Base-by-base conservation (phyloP, 345 rosid genomes). In the Capsella bursapastoris region DNA sequence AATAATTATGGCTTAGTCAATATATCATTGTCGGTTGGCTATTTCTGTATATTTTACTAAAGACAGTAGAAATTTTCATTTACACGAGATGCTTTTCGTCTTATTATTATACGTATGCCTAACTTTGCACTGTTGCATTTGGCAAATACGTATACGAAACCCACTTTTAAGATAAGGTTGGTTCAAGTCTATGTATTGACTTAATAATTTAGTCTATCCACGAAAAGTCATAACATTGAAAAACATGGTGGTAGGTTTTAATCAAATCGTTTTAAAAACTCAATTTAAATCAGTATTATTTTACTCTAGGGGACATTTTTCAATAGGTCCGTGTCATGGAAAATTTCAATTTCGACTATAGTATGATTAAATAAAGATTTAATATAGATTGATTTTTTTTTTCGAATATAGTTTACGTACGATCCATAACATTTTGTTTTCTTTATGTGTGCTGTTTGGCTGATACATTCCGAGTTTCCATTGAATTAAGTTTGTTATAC, bases 201-300 rank as follows among this genome's bases (percentile, higher is more conserved):
- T 6, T 37, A 59, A 25, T 59, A 37, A 48, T 71, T 49, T 13
- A 9, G 47, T 60, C 50, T 71, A 60, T 49, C 67, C 18, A 27
- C 58, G 22, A 27, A 71, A 60, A 60, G 75, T 50, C 75, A 31
- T 49, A 38, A 60, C 75, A 15, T 60, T 71, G 60, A 71, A 48
- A 69, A 71, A 15, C 68, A 60, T 71, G 8, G 18, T 60, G 58
- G 51, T 60, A 40, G 74, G 57, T 35, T 59, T 34, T 35, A 37
- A 49, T 59, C 49, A 58, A 34, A 60, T 58, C 58, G 4, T 59
- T 59, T 59, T 27, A 49, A 25, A 9, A 25, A 9, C 3, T 10
- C 14, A 6, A n/a, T 8, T 43, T 12, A 47, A 47, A 13, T 25
- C 49, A 22, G 6, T 58, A 47, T 48, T 47, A 70, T 47, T 47